Conservation (phyloP, 2,329 filamentous ascomycete genomes). For the Aspergillus aculeatus region DNA sequence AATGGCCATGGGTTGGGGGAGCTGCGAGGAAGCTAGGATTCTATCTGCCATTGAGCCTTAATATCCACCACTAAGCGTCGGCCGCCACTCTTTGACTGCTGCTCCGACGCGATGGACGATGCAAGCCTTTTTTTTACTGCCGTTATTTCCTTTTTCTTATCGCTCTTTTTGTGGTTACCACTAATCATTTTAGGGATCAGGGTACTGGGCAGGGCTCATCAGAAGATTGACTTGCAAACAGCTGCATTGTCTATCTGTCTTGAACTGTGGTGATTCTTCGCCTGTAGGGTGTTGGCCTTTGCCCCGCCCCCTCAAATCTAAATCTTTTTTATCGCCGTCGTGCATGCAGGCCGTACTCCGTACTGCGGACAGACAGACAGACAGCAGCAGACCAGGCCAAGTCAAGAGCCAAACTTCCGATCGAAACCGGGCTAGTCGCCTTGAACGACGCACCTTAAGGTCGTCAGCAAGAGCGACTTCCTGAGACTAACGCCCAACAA, state of each 20-base stretch:
- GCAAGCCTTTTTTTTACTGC: not conserved
- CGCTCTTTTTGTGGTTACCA: not conserved
- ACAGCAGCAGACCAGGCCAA: not conserved
- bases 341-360: not conserved
- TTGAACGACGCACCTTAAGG: not conserved
- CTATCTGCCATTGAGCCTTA: not conserved
- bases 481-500: not conserved
- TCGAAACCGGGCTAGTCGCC: not conserved
- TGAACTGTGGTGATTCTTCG: not conserved
- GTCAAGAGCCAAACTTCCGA: not conserved
- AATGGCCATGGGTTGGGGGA: conserved; percentile 13
- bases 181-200: not conserved
- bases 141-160: not conserved
- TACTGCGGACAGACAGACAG: not conserved
- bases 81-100: not conserved
- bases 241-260: not conserved
- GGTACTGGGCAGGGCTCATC: not conserved
- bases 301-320: not conserved
- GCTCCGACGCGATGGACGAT: not conserved
- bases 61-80: not conserved
- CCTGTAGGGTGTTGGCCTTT: not conserved
- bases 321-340: not conserved
- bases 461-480: conserved; percentile 1
- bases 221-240: not conserved
- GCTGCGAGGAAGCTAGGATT: conserved; percentile 6